Percentiles rank a stretch among this genome's conserved stretches.
These are phyloP conservation scores for Suillus tomentosus DNA, from an alignment of 768 basidiomycete genomes.

Conservation along the genomic window DNA sequence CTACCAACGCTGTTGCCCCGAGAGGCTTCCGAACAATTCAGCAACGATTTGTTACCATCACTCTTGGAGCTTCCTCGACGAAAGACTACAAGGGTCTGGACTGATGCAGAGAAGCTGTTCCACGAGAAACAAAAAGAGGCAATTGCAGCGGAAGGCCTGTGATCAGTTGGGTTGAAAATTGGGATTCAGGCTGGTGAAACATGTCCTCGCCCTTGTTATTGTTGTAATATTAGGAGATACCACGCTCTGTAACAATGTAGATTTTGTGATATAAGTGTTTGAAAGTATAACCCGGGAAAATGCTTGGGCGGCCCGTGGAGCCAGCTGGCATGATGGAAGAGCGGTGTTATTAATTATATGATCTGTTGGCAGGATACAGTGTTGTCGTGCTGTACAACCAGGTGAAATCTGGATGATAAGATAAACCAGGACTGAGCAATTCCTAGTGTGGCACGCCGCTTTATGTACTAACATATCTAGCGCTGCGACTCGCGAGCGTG, in stretches of 20 bases:
- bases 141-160: conserved; percentile 23
- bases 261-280: neutral
- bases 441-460: neutral
- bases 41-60: conserved; percentile 81
- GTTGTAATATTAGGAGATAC: neutral
- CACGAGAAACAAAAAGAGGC: conserved; percentile 64
- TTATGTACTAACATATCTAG: conserved; percentile 7
- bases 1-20: conserved; percentile 93
- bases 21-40: conserved; percentile 97
- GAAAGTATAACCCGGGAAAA: neutral
- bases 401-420: neutral
- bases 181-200: conserved; percentile 4
- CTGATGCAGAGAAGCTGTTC: conserved; percentile 84
- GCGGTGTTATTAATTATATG: neutral
- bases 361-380: neutral
- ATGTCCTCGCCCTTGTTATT: neutral
- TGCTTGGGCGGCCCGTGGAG: too few species aligned
- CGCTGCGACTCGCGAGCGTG: conserved; percentile 16
- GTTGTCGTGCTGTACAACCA: neutral
- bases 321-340: conserved; percentile 1
- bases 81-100: conserved; percentile 75
- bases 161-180: neutral
- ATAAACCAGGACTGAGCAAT: conserved; percentile 1
- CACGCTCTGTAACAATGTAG: neutral
- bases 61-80: conserved; percentile 75